Percentiles rank a stretch among this genome's conserved stretches.
Evolutionary conservation across 495 filamentous ascomycete species (phyloP).

Genomic region (Podospora didyma): DNA sequence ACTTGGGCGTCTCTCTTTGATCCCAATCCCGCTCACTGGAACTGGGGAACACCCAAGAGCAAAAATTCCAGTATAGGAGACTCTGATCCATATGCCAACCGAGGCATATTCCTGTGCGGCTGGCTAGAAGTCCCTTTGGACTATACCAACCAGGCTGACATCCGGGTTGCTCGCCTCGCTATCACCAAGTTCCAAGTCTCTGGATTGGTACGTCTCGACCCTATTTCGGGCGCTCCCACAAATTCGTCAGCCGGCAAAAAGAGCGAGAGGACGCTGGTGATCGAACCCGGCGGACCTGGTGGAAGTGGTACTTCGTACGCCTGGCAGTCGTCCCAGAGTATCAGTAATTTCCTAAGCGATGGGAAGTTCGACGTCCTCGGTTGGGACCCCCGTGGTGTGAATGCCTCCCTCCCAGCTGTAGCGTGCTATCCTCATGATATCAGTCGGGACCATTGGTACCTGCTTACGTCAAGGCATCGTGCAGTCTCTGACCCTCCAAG

Average conservation of each 20-base stretch:
- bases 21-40: constrained; percentile 39
- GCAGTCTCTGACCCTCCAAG: constrained; percentile 29
- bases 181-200: constrained; percentile 44
- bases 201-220: constrained; percentile 28
- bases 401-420: constrained; percentile 44
- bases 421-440: constrained; percentile 47
- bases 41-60: constrained; percentile 29
- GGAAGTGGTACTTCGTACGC: constrained; percentile 40
- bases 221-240: constrained; percentile 22
- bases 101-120: constrained; percentile 43
- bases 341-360: constrained; percentile 36
- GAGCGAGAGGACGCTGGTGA: constrained; percentile 44
- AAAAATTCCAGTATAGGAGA: background rate
- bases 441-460: constrained; percentile 39
- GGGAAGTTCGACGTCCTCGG: constrained; percentile 47
- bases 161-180: constrained; percentile 40
- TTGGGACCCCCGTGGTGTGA: constrained; percentile 55
- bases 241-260: constrained; percentile 22
- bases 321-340: constrained; percentile 30
- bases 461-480: constrained; percentile 34
- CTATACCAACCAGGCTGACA: constrained; percentile 40
- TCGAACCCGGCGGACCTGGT: constrained; percentile 45
- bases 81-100: constrained; percentile 33
- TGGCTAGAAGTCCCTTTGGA: constrained; percentile 46
- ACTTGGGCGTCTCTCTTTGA: constrained; percentile 40